A percentile compares a stretch with the other conserved stretches of the same genome.
phyloP scores from a whole-genome alignment of 306 rosid species.

The Vigna hirtella region DNA sequence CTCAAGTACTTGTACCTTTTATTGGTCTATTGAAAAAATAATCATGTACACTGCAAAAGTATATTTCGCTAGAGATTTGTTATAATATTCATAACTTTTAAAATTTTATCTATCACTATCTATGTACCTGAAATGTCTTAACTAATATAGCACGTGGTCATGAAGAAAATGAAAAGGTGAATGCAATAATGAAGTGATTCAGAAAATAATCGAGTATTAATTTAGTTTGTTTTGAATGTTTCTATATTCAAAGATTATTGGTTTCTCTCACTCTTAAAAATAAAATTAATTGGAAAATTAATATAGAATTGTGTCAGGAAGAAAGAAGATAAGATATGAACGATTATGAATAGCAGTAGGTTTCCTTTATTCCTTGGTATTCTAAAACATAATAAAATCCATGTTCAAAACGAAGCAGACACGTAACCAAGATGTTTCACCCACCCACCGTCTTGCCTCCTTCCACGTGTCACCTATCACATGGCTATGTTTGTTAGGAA shows the following conservation, averaged over 20 bases:
- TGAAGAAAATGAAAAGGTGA: too few species aligned
- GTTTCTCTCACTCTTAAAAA: not conserved
- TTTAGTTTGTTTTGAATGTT: not conserved
- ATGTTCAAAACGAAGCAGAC: not conserved
- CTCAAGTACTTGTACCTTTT: conserved; percentile 2
- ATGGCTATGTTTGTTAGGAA: conserved; percentile 17
- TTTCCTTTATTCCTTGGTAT: not conserved
- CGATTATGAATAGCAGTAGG: not conserved
- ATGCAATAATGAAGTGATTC: not conserved
- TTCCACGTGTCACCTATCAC: conserved; percentile 43
- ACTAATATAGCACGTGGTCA: too few species aligned
- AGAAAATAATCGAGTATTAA: not conserved
- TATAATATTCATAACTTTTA: too few species aligned
- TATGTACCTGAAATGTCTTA: too few species aligned
- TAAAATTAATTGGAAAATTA: too few species aligned
- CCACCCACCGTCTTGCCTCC: conserved; percentile 6
- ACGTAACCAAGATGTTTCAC: conserved; percentile 3
- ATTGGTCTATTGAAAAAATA: conserved; percentile 24
- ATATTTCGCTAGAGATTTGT: too few species aligned
- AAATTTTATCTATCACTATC: too few species aligned
- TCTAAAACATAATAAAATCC: conserved; percentile 6
- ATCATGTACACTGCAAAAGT: not conserved
- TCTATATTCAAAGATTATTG: not conserved
- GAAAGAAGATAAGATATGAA: not conserved
- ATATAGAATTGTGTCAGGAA: not conserved